Percentiles rank a stretch among this genome's conserved stretches.
phyloP scores from a whole-genome alignment of 2,329 filamentous ascomycete species.

The Trichocomaceae sp. region DNA sequence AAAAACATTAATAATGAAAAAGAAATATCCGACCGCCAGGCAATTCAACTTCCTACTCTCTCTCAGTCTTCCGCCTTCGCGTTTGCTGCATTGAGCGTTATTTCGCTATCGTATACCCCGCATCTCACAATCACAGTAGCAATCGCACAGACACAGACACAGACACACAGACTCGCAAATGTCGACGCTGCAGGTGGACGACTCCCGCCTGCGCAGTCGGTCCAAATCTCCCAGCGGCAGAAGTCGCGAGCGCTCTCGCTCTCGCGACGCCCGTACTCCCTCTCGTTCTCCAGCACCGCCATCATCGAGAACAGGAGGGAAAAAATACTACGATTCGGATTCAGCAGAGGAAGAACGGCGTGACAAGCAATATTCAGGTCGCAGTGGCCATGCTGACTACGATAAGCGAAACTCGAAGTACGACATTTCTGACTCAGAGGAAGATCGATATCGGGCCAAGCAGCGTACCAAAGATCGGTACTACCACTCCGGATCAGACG shows the following conservation, averaged over 20 bases:
- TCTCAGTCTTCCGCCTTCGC: neutral
- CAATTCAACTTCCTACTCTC: neutral
- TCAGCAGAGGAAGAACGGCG: constrained; percentile 20
- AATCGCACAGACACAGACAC: no score
- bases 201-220: constrained; percentile 38
- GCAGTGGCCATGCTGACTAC: constrained; percentile 4
- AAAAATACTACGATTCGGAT: constrained; percentile 24
- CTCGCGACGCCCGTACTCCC: constrained; percentile 34
- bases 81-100: neutral
- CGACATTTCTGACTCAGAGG: constrained; percentile 19
- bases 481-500: constrained; percentile 24
- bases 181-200: constrained; percentile 35
- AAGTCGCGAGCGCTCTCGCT: constrained; percentile 37
- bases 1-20: no score
- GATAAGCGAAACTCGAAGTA: constrained; percentile 16
- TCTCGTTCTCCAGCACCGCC: constrained; percentile 25
- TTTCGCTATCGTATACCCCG: constrained; percentile 1
- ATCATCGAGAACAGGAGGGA: constrained; percentile 14
- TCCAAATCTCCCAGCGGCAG: constrained; percentile 41
- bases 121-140: neutral
- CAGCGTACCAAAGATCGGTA: constrained; percentile 19
- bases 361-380: constrained; percentile 13
- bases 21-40: neutral
- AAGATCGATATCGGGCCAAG: constrained; percentile 17
- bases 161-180: neutral